Percentiles rank a stretch among this genome's conserved stretches.
Conservation (phyloP, 768 basidiomycete species). For the Termitomyces sp. region DNA sequence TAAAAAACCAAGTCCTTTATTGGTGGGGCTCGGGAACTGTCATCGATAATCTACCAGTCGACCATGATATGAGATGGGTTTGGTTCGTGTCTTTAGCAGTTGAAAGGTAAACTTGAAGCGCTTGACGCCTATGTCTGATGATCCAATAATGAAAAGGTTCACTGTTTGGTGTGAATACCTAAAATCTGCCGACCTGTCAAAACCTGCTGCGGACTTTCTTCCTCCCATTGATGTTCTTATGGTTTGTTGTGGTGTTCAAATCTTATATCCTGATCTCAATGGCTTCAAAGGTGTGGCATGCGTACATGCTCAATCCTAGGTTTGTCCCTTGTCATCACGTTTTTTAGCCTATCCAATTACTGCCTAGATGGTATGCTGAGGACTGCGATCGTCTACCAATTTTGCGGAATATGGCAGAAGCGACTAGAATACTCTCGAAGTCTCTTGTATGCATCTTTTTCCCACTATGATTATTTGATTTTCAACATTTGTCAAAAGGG, state of each 20-base stretch:
- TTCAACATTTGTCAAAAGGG: neutral
- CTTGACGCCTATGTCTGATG: neutral
- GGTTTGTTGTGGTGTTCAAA: slow-evolving; percentile 1
- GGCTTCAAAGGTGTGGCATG: slow-evolving; percentile 13
- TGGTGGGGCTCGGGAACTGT: neutral
- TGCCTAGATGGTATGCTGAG: slow-evolving; percentile 14
- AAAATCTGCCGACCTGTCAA: neutral
- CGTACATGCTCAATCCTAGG: slow-evolving; percentile 16
- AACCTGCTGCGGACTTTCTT: slow-evolving; percentile 5
- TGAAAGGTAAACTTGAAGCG: slow-evolving; percentile 3
- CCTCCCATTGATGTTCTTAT: slow-evolving; percentile 15
- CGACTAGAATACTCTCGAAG: slow-evolving; percentile 1
- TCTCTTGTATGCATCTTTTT: slow-evolving; percentile 1
- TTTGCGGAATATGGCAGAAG: neutral
- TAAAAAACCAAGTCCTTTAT: neutral
- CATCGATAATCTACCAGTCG: neutral
- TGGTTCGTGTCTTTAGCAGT: slow-evolving; percentile 13
- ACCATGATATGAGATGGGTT: slow-evolving; percentile 9
- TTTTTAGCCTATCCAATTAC: neutral
- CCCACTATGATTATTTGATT: neutral
- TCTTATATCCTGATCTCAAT: neutral
- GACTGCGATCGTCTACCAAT: slow-evolving; percentile 10
- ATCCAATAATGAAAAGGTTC: slow-evolving; percentile 4
- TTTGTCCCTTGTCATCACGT: neutral
- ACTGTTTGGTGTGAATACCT: slow-evolving; percentile 11